Conservation (phyloP, 257 asterid genomes). For the Agastache rugosa region DNA sequence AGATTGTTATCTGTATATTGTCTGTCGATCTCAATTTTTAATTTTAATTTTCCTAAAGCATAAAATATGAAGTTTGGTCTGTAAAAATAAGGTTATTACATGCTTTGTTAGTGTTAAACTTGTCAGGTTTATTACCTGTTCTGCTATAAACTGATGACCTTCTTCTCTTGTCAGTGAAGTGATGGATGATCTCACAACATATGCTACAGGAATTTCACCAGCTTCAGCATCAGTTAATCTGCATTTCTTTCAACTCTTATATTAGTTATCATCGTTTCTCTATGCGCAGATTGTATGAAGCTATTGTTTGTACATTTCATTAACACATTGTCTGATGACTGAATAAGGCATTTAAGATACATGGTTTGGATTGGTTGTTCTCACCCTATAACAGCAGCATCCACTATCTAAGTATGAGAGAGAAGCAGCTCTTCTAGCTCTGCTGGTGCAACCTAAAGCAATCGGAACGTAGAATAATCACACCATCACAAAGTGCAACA, state of each 20-base stretch:
- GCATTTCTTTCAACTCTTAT: neutral
- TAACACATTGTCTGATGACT: no score
- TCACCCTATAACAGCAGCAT: conserved; percentile 52
- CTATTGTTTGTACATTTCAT: no score
- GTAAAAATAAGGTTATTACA: no score
- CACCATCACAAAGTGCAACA: neutral
- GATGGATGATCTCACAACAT: conserved; percentile 57
- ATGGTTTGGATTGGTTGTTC: neutral
- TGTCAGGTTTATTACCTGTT: conserved; percentile 36
- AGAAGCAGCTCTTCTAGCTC: conserved; percentile 60
- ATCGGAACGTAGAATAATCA: neutral
- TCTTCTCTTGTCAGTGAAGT: conserved; percentile 37
- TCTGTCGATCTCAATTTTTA: neutral
- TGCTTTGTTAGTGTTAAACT: neutral
- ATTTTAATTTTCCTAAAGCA: no score
- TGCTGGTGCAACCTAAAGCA: conserved; percentile 50
- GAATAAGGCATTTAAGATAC: neutral
- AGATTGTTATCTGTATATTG: no score
- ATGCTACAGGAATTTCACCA: conserved; percentile 78
- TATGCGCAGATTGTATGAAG: neutral
- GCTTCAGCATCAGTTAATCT: conserved; percentile 73
- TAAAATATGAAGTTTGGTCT: neutral
- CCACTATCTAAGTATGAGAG: conserved; percentile 46
- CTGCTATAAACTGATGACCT: conserved; percentile 37
- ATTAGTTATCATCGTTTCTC: neutral